Base-by-base conservation (phyloP, 2,329 filamentous ascomycete genomes). In the Aureobasidium sp. region DNA sequence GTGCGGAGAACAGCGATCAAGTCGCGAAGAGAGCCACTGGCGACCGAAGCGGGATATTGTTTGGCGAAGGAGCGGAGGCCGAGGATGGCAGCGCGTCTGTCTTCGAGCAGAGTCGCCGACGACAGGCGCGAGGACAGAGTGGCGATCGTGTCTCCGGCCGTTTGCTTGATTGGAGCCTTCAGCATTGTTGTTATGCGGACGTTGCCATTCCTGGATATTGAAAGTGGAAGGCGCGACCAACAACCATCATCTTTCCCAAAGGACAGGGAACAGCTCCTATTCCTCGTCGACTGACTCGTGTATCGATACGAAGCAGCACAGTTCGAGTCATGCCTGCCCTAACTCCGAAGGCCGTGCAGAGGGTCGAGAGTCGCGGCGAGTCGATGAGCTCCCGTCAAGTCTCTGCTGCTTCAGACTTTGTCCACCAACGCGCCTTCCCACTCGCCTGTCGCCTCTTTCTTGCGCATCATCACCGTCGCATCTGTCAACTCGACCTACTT, bases 41-140 rank as follows among this genome's bases (percentile, higher is more conserved):
- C 91, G 39, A 99, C 94, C 8, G 92, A 96, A 15, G 95, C 95
- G 40, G 94, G 95, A 69, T 93, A 97, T 64, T 95, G 87, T 76
- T 97, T 97, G 45, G 94, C 91, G 74, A 99, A 97, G 77, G 92
- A 97, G 68, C 95, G 85, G 40, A 99, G 81, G 19, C 94, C 94
- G 33, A 96, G 83, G 52, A 99, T 96, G 49, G 94, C 92, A 61
- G 91, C 92, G 65, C 94, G 87, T 60, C 95, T 88, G 74, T 99
- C 95, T 77, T 99, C 94, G 44, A 99, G 84, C 17, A 99, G 82
- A 1, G 91, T 97, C 48, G 92, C 91, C 67, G 90, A 96, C 71
- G 87, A 85, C 42, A 99, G 84, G 61, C 94, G 89, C 70, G 87
- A 87, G 75, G 91, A 95, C 64, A 97, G 81, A 45, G 92, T 89